Base-by-base conservation (phyloP, 306 rosid species). In the Acacia acuminata region DNA sequence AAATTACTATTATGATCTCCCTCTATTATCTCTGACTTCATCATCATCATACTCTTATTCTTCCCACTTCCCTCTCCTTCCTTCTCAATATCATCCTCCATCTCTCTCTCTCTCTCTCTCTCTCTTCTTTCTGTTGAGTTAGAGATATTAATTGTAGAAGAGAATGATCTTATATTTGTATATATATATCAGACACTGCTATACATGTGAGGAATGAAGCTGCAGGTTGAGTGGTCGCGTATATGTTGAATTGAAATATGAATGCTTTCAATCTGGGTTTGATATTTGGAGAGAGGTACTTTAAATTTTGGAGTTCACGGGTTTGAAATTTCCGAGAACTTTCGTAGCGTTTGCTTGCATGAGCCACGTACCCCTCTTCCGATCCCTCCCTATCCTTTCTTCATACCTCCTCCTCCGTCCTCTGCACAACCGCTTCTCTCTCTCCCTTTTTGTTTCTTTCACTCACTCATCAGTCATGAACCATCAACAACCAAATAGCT, bases 1-100 rank as follows among this genome's bases (percentile, higher is more conserved):
- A 1, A 9, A 9, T 92, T 77, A 67, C n/a, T 2, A 25, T 25
- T 25, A 7, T n/a, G n/a, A n/a, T 25, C 69, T 64, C 42, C 6
- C 42, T 15, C n/a, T 8, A 9, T 58, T 8, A n/a, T 58, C 64
- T 94, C 98, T 38, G 98, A 90, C 24, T 91, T 90, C 86, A 85
- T 91, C 45, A 91, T 85, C 40, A 91, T 85, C 22, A 91, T 84
- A 1, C 0, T 17, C 51, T 70, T 78, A 32, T 70, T 78, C 45
- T 89, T 75, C 12, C 84, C 82, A 19, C 64, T 86, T 71, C 76
- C 14, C 44, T 63, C 70, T 27, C 1, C 73, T 47, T 60, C 73
- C 68, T 76, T 71, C 84, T 87, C 88, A 71, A 87, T 55, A 45
- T 79, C 90, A 20, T 71, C 76, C 8, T 44, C 75, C 75, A 71